Evolutionary conservation across 169 alveolate genomes (phyloP), one percentile per base, ranked within the genome.

Genomic region (Perkinsus olseni): DNA sequence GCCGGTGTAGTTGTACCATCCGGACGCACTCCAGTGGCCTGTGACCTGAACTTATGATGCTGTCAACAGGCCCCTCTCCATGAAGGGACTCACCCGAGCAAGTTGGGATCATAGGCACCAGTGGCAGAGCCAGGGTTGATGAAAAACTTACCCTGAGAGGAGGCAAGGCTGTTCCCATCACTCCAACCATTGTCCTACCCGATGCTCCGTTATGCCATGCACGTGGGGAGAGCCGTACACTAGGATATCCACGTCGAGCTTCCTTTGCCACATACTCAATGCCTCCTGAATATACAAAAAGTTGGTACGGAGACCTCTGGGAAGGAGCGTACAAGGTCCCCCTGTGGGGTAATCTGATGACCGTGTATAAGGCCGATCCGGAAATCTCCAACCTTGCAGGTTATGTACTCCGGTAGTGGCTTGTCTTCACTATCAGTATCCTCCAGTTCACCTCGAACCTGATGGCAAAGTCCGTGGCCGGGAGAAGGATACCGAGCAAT

Each of bases 291-390:
- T 62, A 10, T 17, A 45, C 17, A 62, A 24, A 13, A 24, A 24
- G 28, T 4, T 62, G 17, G 10, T 62, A 0, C 1, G 17, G 34
- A 21, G 34, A 62, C 82, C 8, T 62, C 1, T 96, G 94, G 11
- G 36, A 95, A 95, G 91, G 97, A 92, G 6, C 98, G 96, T 95
- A 96, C 99, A 31, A 94, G 94, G 94, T 98, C 98, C 36, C 98
- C 98, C 98, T 98, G 97, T n/a, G 99, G 99, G 24, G 97, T 95
- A 10, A 98, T 96, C 95, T 98, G 96, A 92, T 98, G 98, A 17
- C 99, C 99, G 94, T 98, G 99, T 39, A 98, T 96, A 91, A 98
- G 48, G 38, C 98, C 98, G n/a, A 98, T 96, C 94, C 96, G 97
- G 94, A 97, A 97, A 92, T 96, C 97, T 21, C 99, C 99, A 36